phyloP scores from a whole-genome alignment of 2,329 filamentous ascomycete genomes.

The Diaporthe capsici region DNA sequence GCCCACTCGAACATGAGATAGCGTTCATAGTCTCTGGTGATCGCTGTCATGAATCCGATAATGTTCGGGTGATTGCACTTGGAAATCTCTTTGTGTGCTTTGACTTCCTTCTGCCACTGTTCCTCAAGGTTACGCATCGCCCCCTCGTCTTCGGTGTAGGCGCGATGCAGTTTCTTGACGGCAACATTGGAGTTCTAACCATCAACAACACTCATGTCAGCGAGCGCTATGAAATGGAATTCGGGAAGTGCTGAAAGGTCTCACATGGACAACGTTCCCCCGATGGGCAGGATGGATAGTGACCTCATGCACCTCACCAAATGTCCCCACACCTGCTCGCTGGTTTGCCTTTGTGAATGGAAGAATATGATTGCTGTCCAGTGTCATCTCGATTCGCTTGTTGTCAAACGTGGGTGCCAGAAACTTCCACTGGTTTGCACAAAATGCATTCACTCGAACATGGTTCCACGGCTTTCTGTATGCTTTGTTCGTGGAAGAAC shows the following conservation, averaged over 20 bases:
- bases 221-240: too few relatives aligned
- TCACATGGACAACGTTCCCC: neutral
- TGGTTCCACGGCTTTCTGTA: neutral
- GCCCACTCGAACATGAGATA: constrained; percentile 42
- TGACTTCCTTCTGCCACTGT: neutral
- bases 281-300: constrained; percentile 1
- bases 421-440: neutral
- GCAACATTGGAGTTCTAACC: neutral
- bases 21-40: neutral
- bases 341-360: neutral
- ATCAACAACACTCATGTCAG: neutral
- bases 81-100: neutral
- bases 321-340: neutral
- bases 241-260: neutral
- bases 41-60: neutral
- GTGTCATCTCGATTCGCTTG: rapidly evolving
- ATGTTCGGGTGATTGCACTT: neutral
- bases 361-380: neutral
- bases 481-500: neutral
- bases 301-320: constrained; percentile 11
- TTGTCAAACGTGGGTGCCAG: neutral
- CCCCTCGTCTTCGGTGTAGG: neutral
- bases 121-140: neutral
- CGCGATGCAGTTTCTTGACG: neutral
- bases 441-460: neutral